Base-by-base conservation (phyloP, 2,329 filamentous ascomycete genomes). In the Verticillium isaacii region DNA sequence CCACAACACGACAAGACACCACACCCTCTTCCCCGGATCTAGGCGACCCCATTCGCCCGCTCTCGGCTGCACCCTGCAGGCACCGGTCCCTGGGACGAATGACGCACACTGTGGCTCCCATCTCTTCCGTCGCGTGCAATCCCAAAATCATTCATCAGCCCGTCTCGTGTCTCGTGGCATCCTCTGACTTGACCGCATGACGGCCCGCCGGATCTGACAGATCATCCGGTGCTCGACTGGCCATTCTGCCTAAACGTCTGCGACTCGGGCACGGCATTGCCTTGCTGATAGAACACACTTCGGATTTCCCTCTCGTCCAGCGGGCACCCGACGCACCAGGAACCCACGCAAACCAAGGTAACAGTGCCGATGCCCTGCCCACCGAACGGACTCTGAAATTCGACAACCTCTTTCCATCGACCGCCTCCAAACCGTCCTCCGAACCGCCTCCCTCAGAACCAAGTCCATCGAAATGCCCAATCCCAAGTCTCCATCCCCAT, bases 161-260 rank as follows among this genome's bases (percentile, higher is more conserved):
- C 37, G 57, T 32, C 25, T 29, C 37, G 23, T 50, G 64, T 66
- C 64, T 66, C 64, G 64, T 66, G 64, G 64, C 64, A 59, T 65
- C 60, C 58, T 61, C 64, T 61, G 60, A 66, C 64, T 65, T 66
- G 64, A 65, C 63, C 64, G 61, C 63, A 59, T 66, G 64, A 65
- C 64, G 50, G 37, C 63, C 54, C 63, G 45, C 45, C 45, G 45
- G 45, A 50, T 50, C 45, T 50, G 45, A 23, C 19, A 50, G 6
- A 56, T 56, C 55, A 37, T 56, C 15, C 7, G n/a, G 17, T 11
- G 25, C 55, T 39, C 57, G 7, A 19, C 50, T 59, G 25, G 23
- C 29, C 57, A 57, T 56, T 57, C 14, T 50, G 32, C 37, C 50
- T 29, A 12, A 32, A 32, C 25, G 61, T 60, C 32, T 32, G 9